Percentiles rank a stretch among this genome's conserved stretches.
phyloP scores from a whole-genome alignment of 345 rosid species.

The Hypericum perforatum region DNA sequence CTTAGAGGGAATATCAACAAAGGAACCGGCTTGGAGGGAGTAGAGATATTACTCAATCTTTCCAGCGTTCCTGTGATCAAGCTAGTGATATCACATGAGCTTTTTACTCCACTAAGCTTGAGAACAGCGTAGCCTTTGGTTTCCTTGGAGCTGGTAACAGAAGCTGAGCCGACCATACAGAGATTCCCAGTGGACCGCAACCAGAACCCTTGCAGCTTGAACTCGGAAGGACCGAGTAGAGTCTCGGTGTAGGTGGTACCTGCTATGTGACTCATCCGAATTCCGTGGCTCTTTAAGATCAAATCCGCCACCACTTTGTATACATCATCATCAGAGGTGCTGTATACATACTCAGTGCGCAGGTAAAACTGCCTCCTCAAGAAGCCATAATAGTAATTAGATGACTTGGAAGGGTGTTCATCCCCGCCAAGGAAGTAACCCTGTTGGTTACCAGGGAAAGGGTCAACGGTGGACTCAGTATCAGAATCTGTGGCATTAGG shows the following conservation, averaged over 20 bases:
- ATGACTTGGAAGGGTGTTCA: background rate
- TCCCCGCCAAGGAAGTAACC: slow-evolving; percentile 27
- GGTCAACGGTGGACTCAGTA: slow-evolving; percentile 6
- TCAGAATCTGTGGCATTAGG: background rate
- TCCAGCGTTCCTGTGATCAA: background rate
- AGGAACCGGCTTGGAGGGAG: background rate
- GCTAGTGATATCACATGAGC: background rate
- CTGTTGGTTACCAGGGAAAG: slow-evolving; percentile 14
- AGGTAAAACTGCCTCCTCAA: slow-evolving; percentile 2
- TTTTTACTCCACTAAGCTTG: background rate
- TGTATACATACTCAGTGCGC: slow-evolving; percentile 12
- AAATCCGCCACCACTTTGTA: slow-evolving; percentile 21
- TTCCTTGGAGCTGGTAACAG: background rate
- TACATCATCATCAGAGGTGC: slow-evolving; percentile 10
- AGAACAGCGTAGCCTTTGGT: background rate
- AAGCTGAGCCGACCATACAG: slow-evolving; percentile 1
- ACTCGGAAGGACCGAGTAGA: slow-evolving; percentile 7
- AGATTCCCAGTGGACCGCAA: slow-evolving; percentile 6
- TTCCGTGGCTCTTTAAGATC: background rate
- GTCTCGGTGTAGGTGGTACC: background rate
- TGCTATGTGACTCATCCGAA: background rate
- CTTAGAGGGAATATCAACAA: background rate
- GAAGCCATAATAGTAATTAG: background rate
- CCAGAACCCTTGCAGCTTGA: slow-evolving; percentile 30
- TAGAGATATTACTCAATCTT: background rate